Evolutionary conservation across 352 stramenopile species (phyloP), one percentile per base, ranked within the genome.

Genomic region (Blastocystis sp.): DNA sequence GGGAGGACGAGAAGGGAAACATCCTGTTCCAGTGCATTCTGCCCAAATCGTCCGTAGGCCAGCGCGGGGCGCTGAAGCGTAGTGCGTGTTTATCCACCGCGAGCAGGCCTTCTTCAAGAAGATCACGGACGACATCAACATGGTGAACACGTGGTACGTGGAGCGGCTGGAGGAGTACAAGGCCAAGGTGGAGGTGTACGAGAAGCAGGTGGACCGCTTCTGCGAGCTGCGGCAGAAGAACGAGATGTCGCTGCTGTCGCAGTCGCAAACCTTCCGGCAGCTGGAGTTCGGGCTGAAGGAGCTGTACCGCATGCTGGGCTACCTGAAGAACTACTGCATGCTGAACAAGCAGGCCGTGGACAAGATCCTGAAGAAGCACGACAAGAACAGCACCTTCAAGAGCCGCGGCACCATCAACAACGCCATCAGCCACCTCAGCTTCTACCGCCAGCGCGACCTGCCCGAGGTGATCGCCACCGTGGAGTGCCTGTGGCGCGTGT

Each of bases 261-360:
- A 68, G 34, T 57, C 48, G 19, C 74, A 84, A 43, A 84, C 74
- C 14, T 84, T 69, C 66, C 74, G 74, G 24, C 45, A 84, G 10
- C 74, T 84, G 54, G 74, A 84, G 54, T 84, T 84, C 38, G 74
- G 74, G 9, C 42, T 84, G 54, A 84, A 81, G 45, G 78, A 88
- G 45, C 48, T 88, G 17, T 88, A 88, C 43, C 78, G 78, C 10
- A 79, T 76, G 68, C 42, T 34, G 4, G 68, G 48, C 1, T 88
- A 88, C 48, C 52, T 88, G 54, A 88, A 88, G 78, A 88, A 88
- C 52, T 88, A 79, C 52, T 88, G 64, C 64, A 79, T 88, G 68
- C 60, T 88, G 21, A 88, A 88, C 28, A 88, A 78, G 14, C 64
- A 79, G 65, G 78, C 78, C 3, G 66, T 88, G 11, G 78, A 88